Base-by-base conservation (phyloP, 495 filamentous ascomycete species). In the Pseudotulostoma volvatum region DNA sequence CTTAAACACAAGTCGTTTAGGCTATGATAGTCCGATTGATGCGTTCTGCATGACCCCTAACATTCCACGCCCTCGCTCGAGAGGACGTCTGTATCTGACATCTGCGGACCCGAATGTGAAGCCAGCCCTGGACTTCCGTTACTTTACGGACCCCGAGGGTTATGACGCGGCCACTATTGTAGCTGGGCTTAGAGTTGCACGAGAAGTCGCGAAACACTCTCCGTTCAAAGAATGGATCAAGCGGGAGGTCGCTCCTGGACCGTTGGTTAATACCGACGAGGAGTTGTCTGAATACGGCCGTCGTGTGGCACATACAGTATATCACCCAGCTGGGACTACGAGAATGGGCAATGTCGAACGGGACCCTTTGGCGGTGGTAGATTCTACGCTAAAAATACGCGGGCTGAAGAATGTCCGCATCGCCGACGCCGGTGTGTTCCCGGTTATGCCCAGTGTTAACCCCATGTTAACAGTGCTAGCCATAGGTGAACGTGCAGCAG, bases 1-100 rank as follows among this genome's bases (percentile, higher is more conserved):
- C 31, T 66, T 79, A 41, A 80, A 80, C 62, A 79, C 72, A 36
- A 54, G 59, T 3, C 68, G 82, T n/a, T 63, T 88, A 4, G 82
- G 82, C 33, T 86, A 87, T 47, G 70, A 81, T 48, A 64, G 61
- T 13, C 79, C 79, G 19, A 61, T 76, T 20, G 73, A 86, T 50
- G 82, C 82, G 38, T 90, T 90, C 60, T 87, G 82, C 70, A 86
- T 90, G 81, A 87, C 82, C 35, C 83, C 83, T 44, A 90, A 90
- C 57, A 90, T 87, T 47, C 83, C 83, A 4, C 77, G 81, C 3
- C 79, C 83, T 13, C 70, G 78, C n/a, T 81, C 76, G 18, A 69
- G 76, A 17, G 83, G 83, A 36, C 68, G 72, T 25, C 50, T 90
- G 19, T 85, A 75, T 53, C 66, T 90, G 37, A 81, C 74, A 20